Conservation (phyloP, 2,329 filamentous ascomycete genomes). For the Colletotrichum neosansevieriae region DNA sequence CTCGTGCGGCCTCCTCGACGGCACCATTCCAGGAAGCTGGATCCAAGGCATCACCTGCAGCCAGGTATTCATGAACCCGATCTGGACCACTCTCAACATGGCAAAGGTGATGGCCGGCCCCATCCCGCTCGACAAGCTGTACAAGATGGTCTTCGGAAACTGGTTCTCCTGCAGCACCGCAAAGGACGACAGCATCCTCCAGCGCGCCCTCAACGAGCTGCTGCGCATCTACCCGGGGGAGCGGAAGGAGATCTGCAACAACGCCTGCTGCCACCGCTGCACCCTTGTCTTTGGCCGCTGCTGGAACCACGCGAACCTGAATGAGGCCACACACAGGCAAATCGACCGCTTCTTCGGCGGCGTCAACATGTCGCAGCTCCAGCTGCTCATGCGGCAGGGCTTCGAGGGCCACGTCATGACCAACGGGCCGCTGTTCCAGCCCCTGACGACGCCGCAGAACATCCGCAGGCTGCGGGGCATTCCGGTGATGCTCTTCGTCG, state of each 20-base stretch:
- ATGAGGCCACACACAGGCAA: conserved; percentile 73
- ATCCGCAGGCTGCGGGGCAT: conserved; percentile 63
- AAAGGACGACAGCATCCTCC: conserved; percentile 60
- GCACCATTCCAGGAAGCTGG: conserved; percentile 68
- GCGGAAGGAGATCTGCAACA: conserved; percentile 70
- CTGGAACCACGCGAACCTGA: conserved; percentile 75
- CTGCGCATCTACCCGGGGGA: conserved; percentile 69
- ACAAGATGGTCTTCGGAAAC: conserved; percentile 59
- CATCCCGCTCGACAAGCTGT: conserved; percentile 62
- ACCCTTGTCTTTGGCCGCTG: conserved; percentile 71
- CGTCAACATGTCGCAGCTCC: conserved; percentile 69
- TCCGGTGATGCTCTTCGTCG: conserved; percentile 68
- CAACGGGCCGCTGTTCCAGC: conserved; percentile 61
- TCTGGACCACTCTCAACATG: conserved; percentile 68
- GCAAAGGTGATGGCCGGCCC: conserved; percentile 65
- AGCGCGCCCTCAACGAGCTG: conserved; percentile 65
- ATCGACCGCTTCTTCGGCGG: conserved; percentile 73
- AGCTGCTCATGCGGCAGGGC: conserved; percentile 69
- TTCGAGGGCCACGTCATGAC: conserved; percentile 61
- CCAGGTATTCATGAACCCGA: conserved; percentile 74
- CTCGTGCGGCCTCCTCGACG: conserved; percentile 69
- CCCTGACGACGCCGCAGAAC: conserved; percentile 63
- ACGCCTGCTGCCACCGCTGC: conserved; percentile 70
- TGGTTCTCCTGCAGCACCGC: conserved; percentile 68
- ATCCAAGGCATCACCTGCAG: conserved; percentile 69